Percentiles rank a stretch among this genome's conserved stretches.
These are phyloP conservation scores for Sporodiniella umbellata DNA, from an alignment of 371 early-diverging fungal genomes.

Conservation along the genomic window DNA sequence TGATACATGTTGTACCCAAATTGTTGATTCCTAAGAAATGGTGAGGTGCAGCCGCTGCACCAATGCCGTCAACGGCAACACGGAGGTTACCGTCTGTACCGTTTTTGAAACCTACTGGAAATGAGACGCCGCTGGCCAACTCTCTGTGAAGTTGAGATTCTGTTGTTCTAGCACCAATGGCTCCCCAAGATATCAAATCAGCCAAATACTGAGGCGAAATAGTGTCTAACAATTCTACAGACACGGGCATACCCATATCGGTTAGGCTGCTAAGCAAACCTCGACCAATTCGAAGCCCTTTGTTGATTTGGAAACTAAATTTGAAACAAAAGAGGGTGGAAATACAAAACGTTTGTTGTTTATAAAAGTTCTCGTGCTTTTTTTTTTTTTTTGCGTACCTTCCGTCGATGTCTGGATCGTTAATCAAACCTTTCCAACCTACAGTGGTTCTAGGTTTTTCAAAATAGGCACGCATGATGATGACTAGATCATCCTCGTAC, in stretches of 20 bases:
- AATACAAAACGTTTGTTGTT: too few species aligned
- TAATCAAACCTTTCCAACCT: conserved; percentile 94
- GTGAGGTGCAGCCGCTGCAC: conserved; percentile 81
- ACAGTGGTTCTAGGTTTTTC: conserved; percentile 94
- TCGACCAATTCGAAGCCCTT: conserved; percentile 84
- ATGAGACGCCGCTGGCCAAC: conserved; percentile 89
- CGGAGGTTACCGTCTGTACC: conserved; percentile 86
- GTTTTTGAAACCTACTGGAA: conserved; percentile 96
- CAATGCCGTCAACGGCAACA: conserved; percentile 89
- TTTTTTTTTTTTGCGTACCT: too few species aligned
- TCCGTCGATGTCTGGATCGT: conserved; percentile 84
- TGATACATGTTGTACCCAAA: conserved; percentile 89
- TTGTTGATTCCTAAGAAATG: conserved; percentile 92
- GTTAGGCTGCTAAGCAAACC: conserved; percentile 68
- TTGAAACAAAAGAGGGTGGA: too few species aligned
- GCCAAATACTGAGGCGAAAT: conserved; percentile 92
- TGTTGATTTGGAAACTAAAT: conserved; percentile 86
- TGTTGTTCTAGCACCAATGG: conserved; percentile 94
- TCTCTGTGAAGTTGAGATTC: conserved; percentile 93
- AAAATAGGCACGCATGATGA: conserved; percentile 93
- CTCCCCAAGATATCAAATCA: conserved; percentile 92
- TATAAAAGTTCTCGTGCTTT: too few species aligned
- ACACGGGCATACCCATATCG: conserved; percentile 82
- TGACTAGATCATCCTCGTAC: conserved; percentile 61
- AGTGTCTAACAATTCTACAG: conserved; percentile 90